These are phyloP conservation scores for Trichoderma harzianum DNA, from an alignment of 2,329 filamentous ascomycete species.

Conservation along the genomic window DNA sequence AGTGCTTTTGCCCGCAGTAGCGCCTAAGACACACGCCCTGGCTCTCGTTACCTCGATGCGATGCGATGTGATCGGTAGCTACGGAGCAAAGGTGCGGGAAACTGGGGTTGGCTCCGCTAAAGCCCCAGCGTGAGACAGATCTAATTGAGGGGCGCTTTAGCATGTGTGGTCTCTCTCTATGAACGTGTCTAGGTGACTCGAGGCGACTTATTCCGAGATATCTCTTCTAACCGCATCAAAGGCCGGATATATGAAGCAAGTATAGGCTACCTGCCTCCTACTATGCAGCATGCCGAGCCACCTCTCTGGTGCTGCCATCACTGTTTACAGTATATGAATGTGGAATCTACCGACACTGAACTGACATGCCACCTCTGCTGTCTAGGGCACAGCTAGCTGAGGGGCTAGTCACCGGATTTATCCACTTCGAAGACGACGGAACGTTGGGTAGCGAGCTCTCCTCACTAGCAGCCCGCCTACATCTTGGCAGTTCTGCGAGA, in stretches of 20 bases:
- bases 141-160: background rate
- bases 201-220: background rate
- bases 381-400: background rate
- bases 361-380: background rate
- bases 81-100: background rate
- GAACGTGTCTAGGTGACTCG: background rate
- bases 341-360: background rate
- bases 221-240: background rate
- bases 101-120: constrained; percentile 3
- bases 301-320: background rate
- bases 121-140: background rate
- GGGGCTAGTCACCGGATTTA: background rate
- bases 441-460: background rate
- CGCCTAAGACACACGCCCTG: background rate
- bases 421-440: background rate
- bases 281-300: background rate
- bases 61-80: background rate
- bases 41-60: background rate
- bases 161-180: background rate
- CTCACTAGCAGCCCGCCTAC: background rate
- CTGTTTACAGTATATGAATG: background rate
- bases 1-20: background rate
- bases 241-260: background rate
- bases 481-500: constrained; percentile 4
- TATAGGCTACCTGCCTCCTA: background rate